phyloP scores from a whole-genome alignment of 2,329 filamentous ascomycete species.

The Hortaea sp. region DNA sequence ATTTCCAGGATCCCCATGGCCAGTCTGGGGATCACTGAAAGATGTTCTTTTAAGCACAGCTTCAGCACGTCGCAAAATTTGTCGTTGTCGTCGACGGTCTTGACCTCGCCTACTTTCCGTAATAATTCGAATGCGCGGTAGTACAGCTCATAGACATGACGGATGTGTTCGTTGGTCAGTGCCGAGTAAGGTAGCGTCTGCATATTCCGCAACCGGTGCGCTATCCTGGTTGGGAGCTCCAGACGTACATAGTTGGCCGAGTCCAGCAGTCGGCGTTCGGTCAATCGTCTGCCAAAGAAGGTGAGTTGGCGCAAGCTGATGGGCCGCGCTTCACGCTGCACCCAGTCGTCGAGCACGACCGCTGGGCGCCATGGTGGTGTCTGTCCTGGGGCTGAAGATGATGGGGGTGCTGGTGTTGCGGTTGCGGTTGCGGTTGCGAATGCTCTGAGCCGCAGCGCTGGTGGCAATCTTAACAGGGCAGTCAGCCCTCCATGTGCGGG shows the following conservation, averaged over 20 bases:
- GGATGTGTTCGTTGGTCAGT: conserved; percentile 88
- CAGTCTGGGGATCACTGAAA: conserved; percentile 86
- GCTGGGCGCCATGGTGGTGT: conserved; percentile 22
- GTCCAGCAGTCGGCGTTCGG: conserved; percentile 77
- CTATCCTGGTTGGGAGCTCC: conserved; percentile 80
- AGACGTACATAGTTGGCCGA: conserved; percentile 96
- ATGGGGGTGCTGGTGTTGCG: conserved; percentile 1
- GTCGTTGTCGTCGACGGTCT: conserved; percentile 82
- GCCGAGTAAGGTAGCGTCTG: conserved; percentile 93
- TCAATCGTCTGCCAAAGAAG: conserved; percentile 90
- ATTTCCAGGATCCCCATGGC: conserved; percentile 93
- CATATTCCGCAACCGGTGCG: conserved; percentile 93
- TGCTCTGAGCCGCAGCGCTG: conserved; percentile 3
- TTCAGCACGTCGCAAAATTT: conserved; percentile 70
- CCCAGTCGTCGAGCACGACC: conserved; percentile 62
- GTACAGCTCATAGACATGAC: conserved; percentile 92
- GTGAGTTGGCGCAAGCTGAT: conserved; percentile 94
- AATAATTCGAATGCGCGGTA: conserved; percentile 92
- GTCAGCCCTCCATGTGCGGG: background rate
- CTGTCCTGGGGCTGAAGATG: background rate
- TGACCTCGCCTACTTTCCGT: conserved; percentile 73
- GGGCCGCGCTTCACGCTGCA: conserved; percentile 81
- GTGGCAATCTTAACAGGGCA: background rate
- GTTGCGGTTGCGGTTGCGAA: conserved; percentile 5
- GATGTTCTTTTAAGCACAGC: conserved; percentile 71